Conservation (phyloP, 2,329 filamentous ascomycete genomes). For the Furcasterigmium sp. region DNA sequence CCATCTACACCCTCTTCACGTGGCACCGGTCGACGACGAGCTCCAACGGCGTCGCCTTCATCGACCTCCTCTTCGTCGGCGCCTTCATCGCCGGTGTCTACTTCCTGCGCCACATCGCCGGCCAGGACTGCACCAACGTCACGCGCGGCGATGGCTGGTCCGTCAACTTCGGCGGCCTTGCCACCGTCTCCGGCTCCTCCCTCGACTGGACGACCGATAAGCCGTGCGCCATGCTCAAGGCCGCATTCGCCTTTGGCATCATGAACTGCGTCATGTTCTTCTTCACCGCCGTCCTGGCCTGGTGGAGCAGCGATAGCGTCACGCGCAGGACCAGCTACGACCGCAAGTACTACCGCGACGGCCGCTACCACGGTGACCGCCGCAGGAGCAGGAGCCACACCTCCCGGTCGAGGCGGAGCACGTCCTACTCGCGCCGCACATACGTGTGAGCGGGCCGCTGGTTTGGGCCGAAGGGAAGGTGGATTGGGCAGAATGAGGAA, state of each 20-base stretch:
- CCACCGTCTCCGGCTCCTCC: slow-evolving; percentile 44
- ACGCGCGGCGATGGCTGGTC: slow-evolving; percentile 42
- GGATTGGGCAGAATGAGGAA: too few relatives aligned
- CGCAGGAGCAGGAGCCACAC: slow-evolving; percentile 21
- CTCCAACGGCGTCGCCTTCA: slow-evolving; percentile 53
- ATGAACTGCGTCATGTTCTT: slow-evolving; percentile 82
- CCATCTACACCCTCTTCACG: slow-evolving; percentile 59
- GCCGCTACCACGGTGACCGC: slow-evolving; percentile 15
- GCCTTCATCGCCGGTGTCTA: slow-evolving; percentile 60
- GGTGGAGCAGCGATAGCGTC: slow-evolving; percentile 44
- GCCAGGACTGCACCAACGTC: slow-evolving; percentile 64
- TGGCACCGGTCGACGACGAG: slow-evolving; percentile 59
- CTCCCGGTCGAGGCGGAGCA: slow-evolving; percentile 14
- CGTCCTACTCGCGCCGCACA: slow-evolving; percentile 14
- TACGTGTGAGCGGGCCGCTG: slow-evolving; percentile 8
- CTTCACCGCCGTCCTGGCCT: slow-evolving; percentile 68
- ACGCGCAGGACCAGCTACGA: slow-evolving; percentile 31
- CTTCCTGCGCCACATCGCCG: slow-evolving; percentile 51
- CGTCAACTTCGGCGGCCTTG: slow-evolving; percentile 57
- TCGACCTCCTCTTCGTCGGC: slow-evolving; percentile 59
- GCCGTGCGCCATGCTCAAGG: slow-evolving; percentile 88
- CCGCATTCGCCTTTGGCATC: slow-evolving; percentile 82
- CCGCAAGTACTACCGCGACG: slow-evolving; percentile 39
- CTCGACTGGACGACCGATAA: slow-evolving; percentile 59
- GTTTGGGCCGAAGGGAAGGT: too few relatives aligned